These are phyloP conservation scores for Tulasnella sp. DNA, from an alignment of 768 basidiomycete genomes.

Conservation along the genomic window DNA sequence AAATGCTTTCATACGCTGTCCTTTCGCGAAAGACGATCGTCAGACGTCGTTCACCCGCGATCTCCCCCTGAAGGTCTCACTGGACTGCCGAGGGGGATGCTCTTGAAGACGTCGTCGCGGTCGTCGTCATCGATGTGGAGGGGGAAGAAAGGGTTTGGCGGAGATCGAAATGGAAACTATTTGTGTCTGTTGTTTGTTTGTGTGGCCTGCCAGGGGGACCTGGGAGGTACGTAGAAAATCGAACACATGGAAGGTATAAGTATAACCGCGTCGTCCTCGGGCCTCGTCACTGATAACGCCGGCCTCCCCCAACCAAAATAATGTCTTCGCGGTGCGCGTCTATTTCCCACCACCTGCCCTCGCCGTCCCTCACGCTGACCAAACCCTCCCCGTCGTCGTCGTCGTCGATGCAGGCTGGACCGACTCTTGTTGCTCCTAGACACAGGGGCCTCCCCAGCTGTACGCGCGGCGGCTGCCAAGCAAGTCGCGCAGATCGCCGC, in stretches of 20 bases:
- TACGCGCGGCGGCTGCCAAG: constrained; percentile 91
- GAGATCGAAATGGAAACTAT: background rate
- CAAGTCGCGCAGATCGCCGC: constrained; percentile 88
- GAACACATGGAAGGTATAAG: background rate
- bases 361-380: background rate
- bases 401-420: constrained; percentile 62
- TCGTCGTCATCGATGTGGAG: background rate
- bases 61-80: background rate
- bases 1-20: constrained; percentile 33
- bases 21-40: constrained; percentile 22
- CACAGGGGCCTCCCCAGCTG: constrained; percentile 81
- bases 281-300: background rate
- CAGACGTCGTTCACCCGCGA: background rate
- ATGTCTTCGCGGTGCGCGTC: background rate
- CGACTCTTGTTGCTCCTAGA: constrained; percentile 91
- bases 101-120: background rate
- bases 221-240: background rate
- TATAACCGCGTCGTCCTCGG: background rate
- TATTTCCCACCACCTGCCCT: background rate
- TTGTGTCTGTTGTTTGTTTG: background rate
- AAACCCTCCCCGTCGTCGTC: background rate
- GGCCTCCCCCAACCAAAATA: background rate
- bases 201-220: background rate
- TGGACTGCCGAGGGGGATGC: background rate
- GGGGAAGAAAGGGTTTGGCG: background rate